phyloP scores from a whole-genome alignment of 106 monocot genomes.

The Dendrobium nobile region DNA sequence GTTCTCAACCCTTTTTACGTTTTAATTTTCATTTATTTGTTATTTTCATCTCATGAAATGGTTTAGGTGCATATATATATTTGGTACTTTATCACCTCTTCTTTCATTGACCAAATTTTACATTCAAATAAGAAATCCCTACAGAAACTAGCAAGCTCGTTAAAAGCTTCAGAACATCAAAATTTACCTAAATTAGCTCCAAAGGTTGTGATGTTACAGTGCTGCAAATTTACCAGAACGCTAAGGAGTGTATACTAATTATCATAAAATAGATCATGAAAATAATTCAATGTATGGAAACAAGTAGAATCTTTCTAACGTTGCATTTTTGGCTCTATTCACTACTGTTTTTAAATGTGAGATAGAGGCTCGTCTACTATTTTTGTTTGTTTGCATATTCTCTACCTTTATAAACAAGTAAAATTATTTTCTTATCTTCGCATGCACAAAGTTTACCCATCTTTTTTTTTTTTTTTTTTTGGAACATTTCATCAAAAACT shows the following conservation, averaged over 20 bases:
- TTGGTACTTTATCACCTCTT: not conserved
- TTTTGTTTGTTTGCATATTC: not conserved
- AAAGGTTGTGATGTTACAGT: not conserved
- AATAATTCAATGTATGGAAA: not conserved
- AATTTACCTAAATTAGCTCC: not conserved
- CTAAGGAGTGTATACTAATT: not conserved
- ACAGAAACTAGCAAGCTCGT: not conserved
- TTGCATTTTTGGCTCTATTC: not conserved
- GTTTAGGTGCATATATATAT: not conserved
- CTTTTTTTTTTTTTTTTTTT: too few relatives aligned
- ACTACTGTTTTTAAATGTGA: not conserved
- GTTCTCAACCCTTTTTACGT: not conserved
- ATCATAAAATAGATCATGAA: not conserved
- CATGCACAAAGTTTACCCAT: too few relatives aligned
- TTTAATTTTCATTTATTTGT: conserved; percentile 1
- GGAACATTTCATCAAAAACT: too few relatives aligned
- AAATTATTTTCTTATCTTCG: too few relatives aligned
- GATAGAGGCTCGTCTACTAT: not conserved
- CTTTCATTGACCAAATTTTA: not conserved
- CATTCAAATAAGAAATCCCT: not conserved
- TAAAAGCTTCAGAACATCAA: not conserved
- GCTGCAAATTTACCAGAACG: not conserved
- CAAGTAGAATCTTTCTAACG: not conserved
- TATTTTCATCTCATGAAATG: not conserved
- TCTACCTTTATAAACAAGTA: not conserved